Evolutionary conservation across 805 yeast genomes (phyloP).

Genomic region (Saccharomyces jurei): DNA sequence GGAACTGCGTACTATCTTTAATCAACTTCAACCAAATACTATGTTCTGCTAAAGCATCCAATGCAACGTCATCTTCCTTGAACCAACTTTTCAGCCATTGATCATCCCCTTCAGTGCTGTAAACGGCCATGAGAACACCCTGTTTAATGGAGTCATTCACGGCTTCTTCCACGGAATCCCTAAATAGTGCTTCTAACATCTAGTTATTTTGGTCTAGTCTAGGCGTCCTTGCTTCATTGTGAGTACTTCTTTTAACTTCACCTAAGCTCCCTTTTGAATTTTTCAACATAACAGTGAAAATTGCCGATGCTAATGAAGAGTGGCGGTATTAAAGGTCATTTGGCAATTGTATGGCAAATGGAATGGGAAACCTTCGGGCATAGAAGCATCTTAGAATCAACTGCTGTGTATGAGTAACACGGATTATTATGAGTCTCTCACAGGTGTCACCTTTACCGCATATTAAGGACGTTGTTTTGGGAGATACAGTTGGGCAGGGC

Average conservation of each 20-base stretch:
- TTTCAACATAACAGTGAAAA: not conserved
- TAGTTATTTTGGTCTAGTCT: slow-evolving; percentile 4
- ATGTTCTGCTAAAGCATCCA: slow-evolving; percentile 8
- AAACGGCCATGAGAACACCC: slow-evolving; percentile 32
- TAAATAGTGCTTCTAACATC: slow-evolving; percentile 14
- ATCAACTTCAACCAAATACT: slow-evolving; percentile 36
- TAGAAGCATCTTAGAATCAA: not conserved
- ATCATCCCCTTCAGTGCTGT: slow-evolving; percentile 16
- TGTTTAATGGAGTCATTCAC: slow-evolving; percentile 31
- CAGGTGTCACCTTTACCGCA: slow-evolving; percentile 38
- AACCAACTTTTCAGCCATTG: slow-evolving; percentile 19
- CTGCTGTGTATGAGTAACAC: not conserved
- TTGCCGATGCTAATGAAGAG: not conserved
- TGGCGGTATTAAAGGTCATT: not conserved
- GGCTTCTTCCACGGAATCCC: slow-evolving; percentile 28
- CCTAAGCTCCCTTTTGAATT: not conserved
- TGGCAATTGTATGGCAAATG: not conserved
- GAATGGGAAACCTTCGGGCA: not conserved
- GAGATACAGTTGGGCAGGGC: slow-evolving; percentile 57
- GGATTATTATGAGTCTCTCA: slow-evolving; percentile 29
- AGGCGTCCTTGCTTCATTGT: not conserved
- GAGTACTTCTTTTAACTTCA: not conserved
- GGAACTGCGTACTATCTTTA: slow-evolving; percentile 37
- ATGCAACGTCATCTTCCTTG: slow-evolving; percentile 9
- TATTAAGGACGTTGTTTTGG: slow-evolving; percentile 39